Evolutionary conservation across 257 asterid genomes (phyloP), one percentile per base, ranked within the genome.

Genomic region (Lithospermum erythrorhizon): DNA sequence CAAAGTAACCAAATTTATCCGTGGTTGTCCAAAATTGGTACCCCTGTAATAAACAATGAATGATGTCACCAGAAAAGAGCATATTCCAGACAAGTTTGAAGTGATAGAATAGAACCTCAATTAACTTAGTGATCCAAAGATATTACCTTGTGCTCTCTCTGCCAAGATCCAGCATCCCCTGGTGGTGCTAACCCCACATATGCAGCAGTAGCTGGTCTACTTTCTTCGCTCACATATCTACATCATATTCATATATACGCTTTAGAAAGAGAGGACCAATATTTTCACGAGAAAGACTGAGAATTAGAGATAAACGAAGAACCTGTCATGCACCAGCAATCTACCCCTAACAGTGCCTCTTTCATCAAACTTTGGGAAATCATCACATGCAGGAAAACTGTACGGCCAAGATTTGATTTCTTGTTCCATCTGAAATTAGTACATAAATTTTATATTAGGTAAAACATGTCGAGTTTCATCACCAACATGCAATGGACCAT

Each of bases 21-120:
- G 82, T 71, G 16, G 67, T 71, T 49, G 69, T 78, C 96, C 96
- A 88, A 63, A 88, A 88, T 65, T 88, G 96, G 61, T 88, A 88
- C 14, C 89, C 94, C 88, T 83, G 79, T 18, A 64, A 9, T 11
- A 13, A 24, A 9, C 19, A 52, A 9, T 7, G 30, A 6, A 6
- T 29, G 25, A 17, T 48, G 61, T 48, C 35, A 60, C 19, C 45
- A 70, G 45, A 61, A 9, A 20, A 24, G 6, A 29, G 15, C 64
- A 35, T 54, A 51, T 20, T 20, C 55, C 25, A 47, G 10, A 2
- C 9, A 5, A 45, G 41, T 9, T 8, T 23, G 23, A 55, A 17
- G 20, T 16, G 23, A 6, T 19, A 25, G 17, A 20, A 41, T 49
- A 7, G 29, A 23, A 41, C 47, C 16, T 30, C 3, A 4, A 16